Evolutionary conservation across 805 yeast species (phyloP).

Genomic region (Kodamaea nitidulidarum): DNA sequence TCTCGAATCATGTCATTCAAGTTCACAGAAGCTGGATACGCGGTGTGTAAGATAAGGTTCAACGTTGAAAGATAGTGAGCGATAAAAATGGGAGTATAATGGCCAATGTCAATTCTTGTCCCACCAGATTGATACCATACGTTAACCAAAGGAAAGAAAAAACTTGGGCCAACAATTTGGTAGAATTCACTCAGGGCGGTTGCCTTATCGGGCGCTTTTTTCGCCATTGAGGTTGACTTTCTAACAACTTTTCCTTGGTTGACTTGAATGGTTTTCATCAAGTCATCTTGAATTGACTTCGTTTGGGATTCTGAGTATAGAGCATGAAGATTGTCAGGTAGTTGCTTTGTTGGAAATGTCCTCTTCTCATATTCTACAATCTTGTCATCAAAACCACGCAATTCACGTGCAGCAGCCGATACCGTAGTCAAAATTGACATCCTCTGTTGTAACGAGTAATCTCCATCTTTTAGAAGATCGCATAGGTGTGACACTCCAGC

Average conservation of each 20-base stretch:
- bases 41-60: conserved; percentile 51
- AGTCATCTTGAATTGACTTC: conserved; percentile 26
- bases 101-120: conserved; percentile 44
- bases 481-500: conserved; percentile 43
- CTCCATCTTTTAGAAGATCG: conserved; percentile 58
- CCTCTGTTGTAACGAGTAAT: conserved; percentile 77
- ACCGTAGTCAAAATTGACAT: conserved; percentile 63
- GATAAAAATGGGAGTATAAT: conserved; percentile 49
- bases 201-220: conserved; percentile 3
- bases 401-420: conserved; percentile 69
- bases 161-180: conserved; percentile 35
- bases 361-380: conserved; percentile 28
- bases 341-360: conserved; percentile 33
- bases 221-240: conserved; percentile 33
- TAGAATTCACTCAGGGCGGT: conserved; percentile 26
- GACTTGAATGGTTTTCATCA: conserved; percentile 29
- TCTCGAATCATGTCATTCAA: conserved; percentile 57
- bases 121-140: conserved; percentile 47
- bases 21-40: conserved; percentile 51
- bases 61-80: conserved; percentile 60
- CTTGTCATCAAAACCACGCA: conserved; percentile 58
- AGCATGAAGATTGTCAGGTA: conserved; percentile 47
- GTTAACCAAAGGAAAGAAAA: conserved; percentile 53
- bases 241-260: conserved; percentile 39
- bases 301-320: conserved; percentile 16